Base-by-base conservation (phyloP, 148 eudicot species). In the Cornus florida region DNA sequence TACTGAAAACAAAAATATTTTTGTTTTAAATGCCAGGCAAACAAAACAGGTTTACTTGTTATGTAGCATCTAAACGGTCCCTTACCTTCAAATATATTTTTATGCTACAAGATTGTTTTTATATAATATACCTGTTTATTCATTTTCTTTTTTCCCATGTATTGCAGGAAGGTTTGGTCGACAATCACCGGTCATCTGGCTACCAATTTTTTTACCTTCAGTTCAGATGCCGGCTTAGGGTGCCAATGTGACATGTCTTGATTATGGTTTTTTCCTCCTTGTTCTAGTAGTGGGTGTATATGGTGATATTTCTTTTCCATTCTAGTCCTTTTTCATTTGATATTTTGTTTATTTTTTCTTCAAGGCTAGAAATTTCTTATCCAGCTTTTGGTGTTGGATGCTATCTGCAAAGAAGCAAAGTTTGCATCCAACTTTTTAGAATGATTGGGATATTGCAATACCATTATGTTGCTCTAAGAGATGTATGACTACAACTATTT, bases 381-480 rank as follows among this genome's bases (percentile, higher is more conserved):
- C 62, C 20, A 10, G 17, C 59, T 24, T 50, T 2, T 24, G 50
- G 72, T 69, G 35, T 68, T 73, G 78, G 72, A 41, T 79, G 77
- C 77, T 62, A 39, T 75, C 48, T 24, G 69, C 77, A 62, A 75
- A 75, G 70, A 75, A 62, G 77, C 48, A 39, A 75, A 57, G 39
- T 60, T 60, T 33, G 69, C 69, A 38, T 62, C 53, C 59, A 53
- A 53, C 4, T 53, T 12, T 53, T 53, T 53, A 53, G 59, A 14
- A 53, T 53, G 59, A 1, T 53, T 53, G 59, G 19, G 14, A 3
- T 11, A 14, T 53, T 53, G 59, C 48, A 16, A 2, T 14, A 53
- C 57, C 59, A 53, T 53, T 16, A 12, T 53, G 17, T 16, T 2
- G 19, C 3, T 12, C 4, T 11, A 1, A 53, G 59, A 53, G 59